Base-by-base conservation (phyloP, 2,329 filamentous ascomycete genomes). In the Diaporthe destruens region DNA sequence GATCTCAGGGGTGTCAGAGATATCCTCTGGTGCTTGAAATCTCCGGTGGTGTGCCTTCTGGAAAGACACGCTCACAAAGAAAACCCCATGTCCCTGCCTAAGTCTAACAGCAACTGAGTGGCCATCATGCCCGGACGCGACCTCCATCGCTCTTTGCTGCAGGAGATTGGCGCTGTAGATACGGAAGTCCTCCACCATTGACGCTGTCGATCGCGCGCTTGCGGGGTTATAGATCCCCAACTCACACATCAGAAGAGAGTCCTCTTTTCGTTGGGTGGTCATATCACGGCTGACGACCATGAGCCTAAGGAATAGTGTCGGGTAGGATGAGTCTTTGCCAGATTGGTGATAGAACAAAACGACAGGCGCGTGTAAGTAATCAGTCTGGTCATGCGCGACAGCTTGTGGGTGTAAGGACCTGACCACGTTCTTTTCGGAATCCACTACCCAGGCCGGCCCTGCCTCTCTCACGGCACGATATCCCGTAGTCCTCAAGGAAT, bases 161-260 rank as follows among this genome's bases (percentile, higher is more conserved):
- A 44, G n/a, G 16, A 59, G 34, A 59, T 59, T 29, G 3, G 36
- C n/a, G 36, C 56, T 59, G 23, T 59, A 44, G 4, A 59, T 59
- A 7, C 36, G 56, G n/a, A 59, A 59, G 34, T 59, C 56, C 25
- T 59, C 56, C 6, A 25, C n/a, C 36, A 59, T 59, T 42, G 56
- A 59, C 14, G 34, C 36, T 39, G 34, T 59, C 36, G 56, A 59
- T 11, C 56, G 23, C 9, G 56, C 34, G 6, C n/a, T 59, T n/a
- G 56, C 36, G 7, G 56, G 36, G 12, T 29, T 44, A 23, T 20
- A 42, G 18, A 61, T 61, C 18, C 56, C 56, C n/a, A 61, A 14
- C 5, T 44, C 56, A 44, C 56, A 61, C 2, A 11, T 12, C 3
- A 61, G 18, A 3, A 18, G 9, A 25, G 20, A 42, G 7, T 59